A percentile compares a stretch with the other conserved stretches of the same genome.
Evolutionary conservation across 2,329 filamentous ascomycete genomes (phyloP).

Genomic region (Coleophoma crateriformis): DNA sequence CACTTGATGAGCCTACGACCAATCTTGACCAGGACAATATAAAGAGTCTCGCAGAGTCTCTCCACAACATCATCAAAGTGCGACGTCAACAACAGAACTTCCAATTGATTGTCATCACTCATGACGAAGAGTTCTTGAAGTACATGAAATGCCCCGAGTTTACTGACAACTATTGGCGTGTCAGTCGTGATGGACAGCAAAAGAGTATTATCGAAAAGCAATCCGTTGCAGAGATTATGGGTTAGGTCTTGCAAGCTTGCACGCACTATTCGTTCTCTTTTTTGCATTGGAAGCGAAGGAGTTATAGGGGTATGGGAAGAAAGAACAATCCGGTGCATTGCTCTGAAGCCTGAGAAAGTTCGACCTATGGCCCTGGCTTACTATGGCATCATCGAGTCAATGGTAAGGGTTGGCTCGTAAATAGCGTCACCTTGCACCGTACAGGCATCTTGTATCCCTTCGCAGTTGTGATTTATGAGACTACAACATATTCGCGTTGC

Average conservation of each 20-base stretch:
- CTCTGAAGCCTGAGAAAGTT: too few relatives aligned
- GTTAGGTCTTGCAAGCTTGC: background rate
- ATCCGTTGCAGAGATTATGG: conserved; percentile 12
- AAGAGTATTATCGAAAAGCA: conserved; percentile 79
- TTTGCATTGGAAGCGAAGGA: too few relatives aligned
- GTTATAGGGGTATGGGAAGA: too few relatives aligned
- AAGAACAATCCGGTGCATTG: too few relatives aligned
- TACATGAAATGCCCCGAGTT: conserved; percentile 95
- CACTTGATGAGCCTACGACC: conserved; percentile 94
- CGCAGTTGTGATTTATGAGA: too few relatives aligned
- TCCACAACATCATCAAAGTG: conserved; percentile 81
- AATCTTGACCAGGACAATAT: conserved; percentile 97
- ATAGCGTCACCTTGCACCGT: too few relatives aligned
- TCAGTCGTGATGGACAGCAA: conserved; percentile 76
- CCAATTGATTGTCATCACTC: conserved; percentile 96
- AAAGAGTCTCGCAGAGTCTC: conserved; percentile 73
- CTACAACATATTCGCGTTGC: too few relatives aligned
- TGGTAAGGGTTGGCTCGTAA: too few relatives aligned
- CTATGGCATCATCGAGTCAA: too few relatives aligned
- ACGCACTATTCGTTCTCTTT: too few relatives aligned
- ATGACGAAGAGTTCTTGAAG: conserved; percentile 92
- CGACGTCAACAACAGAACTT: conserved; percentile 88
- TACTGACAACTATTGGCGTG: conserved; percentile 84
- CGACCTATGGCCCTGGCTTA: too few relatives aligned
- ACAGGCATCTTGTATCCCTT: too few relatives aligned